Conservation (phyloP, 768 basidiomycete genomes). For the Cystobasidium ongulense region DNA sequence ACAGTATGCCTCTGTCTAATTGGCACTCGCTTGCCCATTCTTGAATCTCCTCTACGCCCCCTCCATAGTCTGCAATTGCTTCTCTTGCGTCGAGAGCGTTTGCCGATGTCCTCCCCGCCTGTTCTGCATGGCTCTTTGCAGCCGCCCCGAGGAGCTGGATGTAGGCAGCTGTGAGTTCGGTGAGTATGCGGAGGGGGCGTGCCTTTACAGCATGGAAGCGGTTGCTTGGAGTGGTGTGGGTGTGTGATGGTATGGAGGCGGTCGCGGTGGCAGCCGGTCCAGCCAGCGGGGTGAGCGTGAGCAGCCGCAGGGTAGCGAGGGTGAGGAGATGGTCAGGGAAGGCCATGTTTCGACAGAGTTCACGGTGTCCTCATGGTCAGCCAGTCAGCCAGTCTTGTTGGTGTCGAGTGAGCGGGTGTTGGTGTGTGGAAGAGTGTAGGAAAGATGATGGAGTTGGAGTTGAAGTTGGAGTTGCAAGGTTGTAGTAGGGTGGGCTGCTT, state of each 20-base stretch:
- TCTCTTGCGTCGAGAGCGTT: conserved; percentile 23
- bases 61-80: conserved; percentile 9
- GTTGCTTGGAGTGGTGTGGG: background rate
- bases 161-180: conserved; percentile 22
- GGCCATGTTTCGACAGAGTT: background rate
- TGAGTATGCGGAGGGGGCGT: conserved; percentile 9
- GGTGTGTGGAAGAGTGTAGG: background rate
- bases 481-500: background rate
- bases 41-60: background rate
- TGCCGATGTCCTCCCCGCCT: background rate
- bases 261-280: background rate
- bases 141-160: conserved; percentile 8
- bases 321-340: conserved; percentile 20
- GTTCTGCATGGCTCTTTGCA: conserved; percentile 27
- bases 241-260: background rate
- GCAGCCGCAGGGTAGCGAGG: conserved; percentile 21
- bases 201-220: conserved; percentile 12
- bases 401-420: background rate
- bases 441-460: background rate
- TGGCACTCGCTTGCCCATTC: conserved; percentile 24
- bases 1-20: background rate
- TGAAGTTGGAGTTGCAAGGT: background rate
- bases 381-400: background rate
- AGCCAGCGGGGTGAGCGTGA: background rate
- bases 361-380: background rate